Base-by-base conservation (phyloP, 2,329 filamentous ascomycete species). In the Trichoderma sp. region DNA sequence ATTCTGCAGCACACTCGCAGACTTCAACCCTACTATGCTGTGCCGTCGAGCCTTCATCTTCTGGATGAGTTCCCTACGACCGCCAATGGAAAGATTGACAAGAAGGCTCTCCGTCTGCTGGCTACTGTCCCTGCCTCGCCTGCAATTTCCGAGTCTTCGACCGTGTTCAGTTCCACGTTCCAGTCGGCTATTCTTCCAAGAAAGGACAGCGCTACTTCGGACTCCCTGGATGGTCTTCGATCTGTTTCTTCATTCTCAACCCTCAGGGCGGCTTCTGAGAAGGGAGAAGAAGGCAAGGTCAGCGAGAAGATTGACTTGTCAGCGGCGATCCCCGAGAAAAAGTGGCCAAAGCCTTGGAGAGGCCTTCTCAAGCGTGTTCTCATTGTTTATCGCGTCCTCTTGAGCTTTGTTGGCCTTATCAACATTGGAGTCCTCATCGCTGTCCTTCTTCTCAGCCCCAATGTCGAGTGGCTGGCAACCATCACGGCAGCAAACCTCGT, bases 21-120 rank as follows among this genome's bases (percentile, higher is more conserved):
- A 48, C 75, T 75, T 14, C 79, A 85, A 54, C 83, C 84, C 2
- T 86, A 85, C 72, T 86, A 87, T 68, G 83, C 83, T 1, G 77
- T 85, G 12, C 84, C 84, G 0, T 76, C 78, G 9, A 72, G 75
- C 54, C 79, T 82, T 71, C 75, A 80, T 34, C 74, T 77, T 24
- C 72, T 83, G 5, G 70, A 75, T 0, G 73, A 74, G 3, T 77
- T 87, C 28, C 82, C 83, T 0, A 75, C 83, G 26, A 86, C 84
- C 0, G 68, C 77, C 2, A 86, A 87, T 66, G 85, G 85, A 51
- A 87, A 87, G 73, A 79, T 85, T 50, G 81, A 87, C 72, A 85
- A 84, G 75, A 75, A 74, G 24, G 73, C 74, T 5, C 78, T 87
- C 3, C 74, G 72, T 7, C 70, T 71, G 10, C 68, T 80, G 30